Conservation (phyloP, 768 basidiomycete genomes). For the Suillus alpinus region DNA sequence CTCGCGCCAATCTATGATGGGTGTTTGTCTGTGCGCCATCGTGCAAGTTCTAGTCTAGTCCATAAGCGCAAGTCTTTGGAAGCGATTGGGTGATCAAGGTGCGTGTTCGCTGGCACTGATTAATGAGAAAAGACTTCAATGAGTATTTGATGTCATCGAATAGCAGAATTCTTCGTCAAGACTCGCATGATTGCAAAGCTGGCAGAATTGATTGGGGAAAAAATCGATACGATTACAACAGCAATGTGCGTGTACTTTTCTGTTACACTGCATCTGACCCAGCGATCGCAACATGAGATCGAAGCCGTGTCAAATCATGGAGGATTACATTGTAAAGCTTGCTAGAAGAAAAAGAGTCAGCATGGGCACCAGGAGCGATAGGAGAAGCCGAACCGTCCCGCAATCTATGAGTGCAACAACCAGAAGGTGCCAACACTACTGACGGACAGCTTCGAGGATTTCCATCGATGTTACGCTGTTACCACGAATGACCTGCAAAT, state of each 20-base stretch:
- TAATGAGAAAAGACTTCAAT: background rate
- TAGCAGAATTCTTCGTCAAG: background rate
- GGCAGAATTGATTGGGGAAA: background rate
- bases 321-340: background rate
- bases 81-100: background rate
- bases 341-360: background rate
- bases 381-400: background rate
- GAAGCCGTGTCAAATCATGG: background rate
- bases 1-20: background rate
- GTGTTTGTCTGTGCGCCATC: background rate
- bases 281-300: background rate
- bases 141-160: background rate
- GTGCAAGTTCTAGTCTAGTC: background rate
- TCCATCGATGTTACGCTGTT: constrained; percentile 98
- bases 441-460: constrained; percentile 64
- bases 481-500: constrained; percentile 83
- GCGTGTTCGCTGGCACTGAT: background rate
- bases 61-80: background rate
- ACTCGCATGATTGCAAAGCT: background rate
- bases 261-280: background rate
- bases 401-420: constrained; percentile 8
- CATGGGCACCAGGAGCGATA: background rate
- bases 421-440: constrained; percentile 2
- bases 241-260: background rate
- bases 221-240: constrained; percentile 1